phyloP scores from a whole-genome alignment of 2,329 filamentous ascomycete genomes.

The Paramyrothecium roridum region DNA sequence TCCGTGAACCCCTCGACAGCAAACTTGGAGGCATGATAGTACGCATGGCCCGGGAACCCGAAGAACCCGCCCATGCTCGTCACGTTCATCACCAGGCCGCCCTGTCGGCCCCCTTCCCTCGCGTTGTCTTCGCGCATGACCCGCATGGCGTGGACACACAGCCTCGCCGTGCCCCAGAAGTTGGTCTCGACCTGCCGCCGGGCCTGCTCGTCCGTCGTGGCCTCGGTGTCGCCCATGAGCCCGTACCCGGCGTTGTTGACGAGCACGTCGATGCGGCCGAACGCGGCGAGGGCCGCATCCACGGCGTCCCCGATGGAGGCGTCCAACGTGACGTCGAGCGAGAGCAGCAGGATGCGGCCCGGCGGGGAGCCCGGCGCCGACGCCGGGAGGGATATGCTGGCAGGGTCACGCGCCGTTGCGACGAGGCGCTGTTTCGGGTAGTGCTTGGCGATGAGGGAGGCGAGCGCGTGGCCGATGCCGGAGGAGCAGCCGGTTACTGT shows the following conservation, averaged over 20 bases:
- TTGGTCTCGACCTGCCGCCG: background rate
- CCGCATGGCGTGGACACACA: background rate
- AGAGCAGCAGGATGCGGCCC: background rate
- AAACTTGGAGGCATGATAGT: conserved; percentile 1
- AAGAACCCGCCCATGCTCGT: background rate
- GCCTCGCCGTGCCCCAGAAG: conserved; percentile 1
- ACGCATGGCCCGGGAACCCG: background rate
- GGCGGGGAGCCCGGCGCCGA: background rate
- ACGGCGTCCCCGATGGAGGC: background rate
- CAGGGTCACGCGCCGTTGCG: background rate
- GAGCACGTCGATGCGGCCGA: conserved; percentile 1
- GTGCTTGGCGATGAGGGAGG: background rate
- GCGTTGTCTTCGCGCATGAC: background rate
- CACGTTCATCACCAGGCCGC: background rate
- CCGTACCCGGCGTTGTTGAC: conserved; percentile 2
- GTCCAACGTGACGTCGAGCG: background rate
- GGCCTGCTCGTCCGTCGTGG: background rate
- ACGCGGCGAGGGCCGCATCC: background rate
- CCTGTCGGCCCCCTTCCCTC: background rate
- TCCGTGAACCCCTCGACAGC: conserved; percentile 1
- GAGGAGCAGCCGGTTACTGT: conserved; percentile 1
- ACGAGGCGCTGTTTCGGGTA: background rate
- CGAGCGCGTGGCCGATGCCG: background rate
- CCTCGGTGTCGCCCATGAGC: conserved; percentile 2
- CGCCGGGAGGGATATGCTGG: background rate